Evolutionary conservation across 768 basidiomycete genomes (phyloP).

Genomic region (Basidioascus undulatus): DNA sequence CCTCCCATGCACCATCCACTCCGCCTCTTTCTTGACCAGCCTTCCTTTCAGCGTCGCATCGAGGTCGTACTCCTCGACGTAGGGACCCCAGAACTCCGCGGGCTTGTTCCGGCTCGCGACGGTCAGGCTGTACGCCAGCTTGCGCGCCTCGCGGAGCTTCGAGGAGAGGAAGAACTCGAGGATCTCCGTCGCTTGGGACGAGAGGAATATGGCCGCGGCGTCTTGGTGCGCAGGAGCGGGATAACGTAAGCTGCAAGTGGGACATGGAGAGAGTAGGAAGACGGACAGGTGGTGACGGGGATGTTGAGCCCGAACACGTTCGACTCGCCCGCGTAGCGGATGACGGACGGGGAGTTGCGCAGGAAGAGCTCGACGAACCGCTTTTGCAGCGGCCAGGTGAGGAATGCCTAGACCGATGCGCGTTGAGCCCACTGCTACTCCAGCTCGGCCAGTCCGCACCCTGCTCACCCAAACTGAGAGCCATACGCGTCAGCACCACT

Average conservation of each 20-base stretch:
- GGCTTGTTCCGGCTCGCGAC: conserved; percentile 62
- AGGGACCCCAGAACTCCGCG: conserved; percentile 57
- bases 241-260: too few species aligned
- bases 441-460: too few species aligned
- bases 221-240: conserved; percentile 24
- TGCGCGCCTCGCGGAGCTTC: conserved; percentile 57
- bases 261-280: too few species aligned
- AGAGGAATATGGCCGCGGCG: conserved; percentile 46
- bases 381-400: conserved; percentile 48
- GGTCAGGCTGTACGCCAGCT: conserved; percentile 45
- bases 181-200: conserved; percentile 47
- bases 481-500: too few species aligned
- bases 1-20: too few species aligned
- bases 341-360: conserved; percentile 34
- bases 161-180: conserved; percentile 59
- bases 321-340: conserved; percentile 36
- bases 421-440: too few species aligned
- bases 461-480: too few species aligned
- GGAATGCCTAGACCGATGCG: conserved; percentile 26
- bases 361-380: conserved; percentile 41
- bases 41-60: too few species aligned
- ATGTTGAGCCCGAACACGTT: conserved; percentile 38
- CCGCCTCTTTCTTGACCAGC: too few species aligned
- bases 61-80: conserved; percentile 67
- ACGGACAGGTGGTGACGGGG: conserved; percentile 44